A percentile compares a stretch with the other conserved stretches of the same genome.
These are phyloP conservation scores for Boletus semigastroideus DNA, from an alignment of 1,284 basidiomycete genomes.

Conservation along the genomic window DNA sequence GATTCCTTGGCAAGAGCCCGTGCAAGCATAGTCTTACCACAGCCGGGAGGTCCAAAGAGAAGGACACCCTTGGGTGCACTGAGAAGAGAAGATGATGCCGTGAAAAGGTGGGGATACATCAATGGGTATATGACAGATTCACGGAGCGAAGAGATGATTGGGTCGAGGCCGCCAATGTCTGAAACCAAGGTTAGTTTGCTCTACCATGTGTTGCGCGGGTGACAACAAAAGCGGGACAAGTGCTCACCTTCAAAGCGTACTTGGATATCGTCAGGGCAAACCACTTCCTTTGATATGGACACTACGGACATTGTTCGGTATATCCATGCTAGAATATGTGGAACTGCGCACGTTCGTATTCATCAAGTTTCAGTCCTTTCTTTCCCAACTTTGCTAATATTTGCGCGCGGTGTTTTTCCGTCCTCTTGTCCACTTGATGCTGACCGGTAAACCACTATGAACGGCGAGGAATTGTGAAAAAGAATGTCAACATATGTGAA, in stretches of 20 bases:
- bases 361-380: slow-evolving; percentile 66
- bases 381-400: slow-evolving; percentile 75
- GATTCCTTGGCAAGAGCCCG: slow-evolving; percentile 96
- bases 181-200: slow-evolving; percentile 4
- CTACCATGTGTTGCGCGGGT: background rate
- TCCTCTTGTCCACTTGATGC: slow-evolving; percentile 56
- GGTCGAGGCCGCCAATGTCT: slow-evolving; percentile 96
- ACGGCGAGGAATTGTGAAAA: background rate
- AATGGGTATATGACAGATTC: slow-evolving; percentile 98
- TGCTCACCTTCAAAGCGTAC: slow-evolving; percentile 68
- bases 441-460: slow-evolving; percentile 48
- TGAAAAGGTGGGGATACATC: slow-evolving; percentile 89
- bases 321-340: background rate
- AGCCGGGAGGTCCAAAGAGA: slow-evolving; percentile 89
- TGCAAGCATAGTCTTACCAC: slow-evolving; percentile 94
- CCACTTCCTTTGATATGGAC: slow-evolving; percentile 80
- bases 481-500: background rate
- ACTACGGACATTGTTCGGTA: slow-evolving; percentile 40
- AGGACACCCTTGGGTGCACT: slow-evolving; percentile 81
- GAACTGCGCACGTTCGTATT: slow-evolving; percentile 70
- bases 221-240: background rate
- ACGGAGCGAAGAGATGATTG: slow-evolving; percentile 87
- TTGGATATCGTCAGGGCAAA: slow-evolving; percentile 83
- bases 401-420: slow-evolving; percentile 69
- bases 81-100: slow-evolving; percentile 67